A percentile compares a stretch with the other conserved stretches of the same genome.
Conservation (phyloP, 1,139 yeast species). For the Suhomyces choctaworum region DNA sequence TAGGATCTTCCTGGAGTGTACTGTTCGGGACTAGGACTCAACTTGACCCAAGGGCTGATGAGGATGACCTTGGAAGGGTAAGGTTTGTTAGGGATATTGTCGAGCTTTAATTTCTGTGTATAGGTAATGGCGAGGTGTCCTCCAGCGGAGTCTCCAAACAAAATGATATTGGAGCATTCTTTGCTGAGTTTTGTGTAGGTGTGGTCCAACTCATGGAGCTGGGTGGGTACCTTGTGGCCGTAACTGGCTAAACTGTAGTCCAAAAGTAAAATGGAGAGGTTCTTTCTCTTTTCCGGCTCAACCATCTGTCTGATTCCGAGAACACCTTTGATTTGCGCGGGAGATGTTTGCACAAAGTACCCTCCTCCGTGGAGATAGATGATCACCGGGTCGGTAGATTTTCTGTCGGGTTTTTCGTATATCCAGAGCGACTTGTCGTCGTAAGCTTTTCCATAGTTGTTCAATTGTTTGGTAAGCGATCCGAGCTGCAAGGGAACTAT, state of each 20-base stretch:
- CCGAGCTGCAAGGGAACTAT: conserved; percentile 9
- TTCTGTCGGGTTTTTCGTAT: conserved; percentile 30
- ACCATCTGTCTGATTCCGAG: conserved; percentile 33
- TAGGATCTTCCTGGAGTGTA: conserved; percentile 32
- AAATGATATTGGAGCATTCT: conserved; percentile 29
- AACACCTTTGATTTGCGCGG: conserved; percentile 34
- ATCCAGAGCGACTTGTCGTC: conserved; percentile 41
- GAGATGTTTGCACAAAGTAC: conserved; percentile 36
- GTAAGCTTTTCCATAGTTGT: conserved; percentile 36
- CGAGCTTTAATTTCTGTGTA: conserved; percentile 28
- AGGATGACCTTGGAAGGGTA: conserved; percentile 36
- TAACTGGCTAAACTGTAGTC: conserved; percentile 40
- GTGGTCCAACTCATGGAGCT: conserved; percentile 35
- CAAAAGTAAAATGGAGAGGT: conserved; percentile 33
- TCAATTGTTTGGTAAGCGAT: conserved; percentile 15
- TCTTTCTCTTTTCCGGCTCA: conserved; percentile 25
- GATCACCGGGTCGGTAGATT: conserved; percentile 37
- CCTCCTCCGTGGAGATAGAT: conserved; percentile 49
- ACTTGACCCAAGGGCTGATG: conserved; percentile 44
- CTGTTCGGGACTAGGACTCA: conserved; percentile 19
- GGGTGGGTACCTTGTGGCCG: conserved; percentile 38
- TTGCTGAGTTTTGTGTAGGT: conserved; percentile 34
- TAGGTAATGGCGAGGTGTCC: conserved; percentile 36
- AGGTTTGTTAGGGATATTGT: conserved; percentile 11
- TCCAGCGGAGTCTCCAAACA: conserved; percentile 49